phyloP scores from a whole-genome alignment of 495 filamentous ascomycete genomes.

The Aspergillus sparsus region DNA sequence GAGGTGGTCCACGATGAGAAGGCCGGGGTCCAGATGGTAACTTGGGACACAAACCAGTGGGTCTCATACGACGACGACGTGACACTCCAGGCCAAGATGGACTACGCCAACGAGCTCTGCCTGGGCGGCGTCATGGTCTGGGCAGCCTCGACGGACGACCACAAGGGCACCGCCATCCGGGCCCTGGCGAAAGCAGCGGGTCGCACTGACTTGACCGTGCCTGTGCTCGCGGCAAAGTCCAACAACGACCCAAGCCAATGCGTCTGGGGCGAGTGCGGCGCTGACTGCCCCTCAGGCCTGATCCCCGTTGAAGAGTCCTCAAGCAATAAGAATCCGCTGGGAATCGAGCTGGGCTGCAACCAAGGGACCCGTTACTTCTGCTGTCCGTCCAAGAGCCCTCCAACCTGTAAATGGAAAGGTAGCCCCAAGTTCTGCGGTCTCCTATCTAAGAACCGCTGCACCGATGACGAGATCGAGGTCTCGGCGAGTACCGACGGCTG shows the following conservation, averaged over 20 bases:
- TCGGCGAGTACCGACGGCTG: slow-evolving; percentile 2
- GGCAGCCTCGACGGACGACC: slow-evolving; percentile 4
- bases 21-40: neutral
- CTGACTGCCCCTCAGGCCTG: neutral
- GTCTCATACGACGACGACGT: slow-evolving; percentile 4
- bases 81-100: neutral
- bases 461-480: slow-evolving; percentile 5
- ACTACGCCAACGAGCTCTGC: slow-evolving; percentile 3
- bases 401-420: slow-evolving; percentile 6
- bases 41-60: slow-evolving; percentile 8
- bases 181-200: slow-evolving; percentile 4
- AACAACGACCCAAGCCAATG: slow-evolving; percentile 6
- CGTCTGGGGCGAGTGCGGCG: slow-evolving; percentile 8
- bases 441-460: slow-evolving; percentile 1
- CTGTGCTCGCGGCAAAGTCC: slow-evolving; percentile 1
- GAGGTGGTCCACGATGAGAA: neutral
- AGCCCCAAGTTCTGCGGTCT: slow-evolving; percentile 4
- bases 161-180: slow-evolving; percentile 6
- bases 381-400: slow-evolving; percentile 1
- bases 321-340: slow-evolving; percentile 3
- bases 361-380: slow-evolving; percentile 7
- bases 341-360: slow-evolving; percentile 4
- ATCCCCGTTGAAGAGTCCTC: slow-evolving; percentile 4
- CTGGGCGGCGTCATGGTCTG: slow-evolving; percentile 12
- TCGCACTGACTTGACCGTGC: neutral